These are phyloP conservation scores for Leccinum sublutescens DNA, from an alignment of 768 basidiomycete species.

Conservation along the genomic window DNA sequence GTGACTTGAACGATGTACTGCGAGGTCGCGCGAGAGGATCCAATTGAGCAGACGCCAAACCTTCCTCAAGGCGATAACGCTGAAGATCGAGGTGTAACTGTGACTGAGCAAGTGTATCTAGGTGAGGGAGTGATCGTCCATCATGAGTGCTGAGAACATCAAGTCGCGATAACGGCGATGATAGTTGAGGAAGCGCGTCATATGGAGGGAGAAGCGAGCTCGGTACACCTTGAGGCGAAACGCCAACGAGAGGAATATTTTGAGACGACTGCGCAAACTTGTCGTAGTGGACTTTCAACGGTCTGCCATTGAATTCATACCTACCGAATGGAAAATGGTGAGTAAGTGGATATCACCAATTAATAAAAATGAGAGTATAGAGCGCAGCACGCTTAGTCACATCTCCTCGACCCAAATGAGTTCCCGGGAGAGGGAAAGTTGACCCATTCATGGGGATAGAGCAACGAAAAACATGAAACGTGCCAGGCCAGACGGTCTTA, in stretches of 20 bases:
- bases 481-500: not conserved
- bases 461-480: not conserved
- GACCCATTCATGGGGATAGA: not conserved
- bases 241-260: slow-evolving; percentile 24
- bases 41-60: slow-evolving; percentile 26
- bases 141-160: slow-evolving; percentile 28
- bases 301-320: slow-evolving; percentile 84
- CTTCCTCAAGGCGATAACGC: slow-evolving; percentile 30
- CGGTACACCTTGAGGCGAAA: slow-evolving; percentile 17
- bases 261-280: slow-evolving; percentile 56
- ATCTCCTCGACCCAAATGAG: not conserved
- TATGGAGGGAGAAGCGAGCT: slow-evolving; percentile 17
- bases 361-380: not conserved
- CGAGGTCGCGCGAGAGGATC: slow-evolving; percentile 27
- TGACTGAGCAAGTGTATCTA: slow-evolving; percentile 25
- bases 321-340: slow-evolving; percentile 38
- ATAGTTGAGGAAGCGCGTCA: slow-evolving; percentile 24
- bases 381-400: not conserved
- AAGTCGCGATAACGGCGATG: slow-evolving; percentile 22
- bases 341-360: slow-evolving; percentile 7
- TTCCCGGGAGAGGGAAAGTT: too few relatives aligned
- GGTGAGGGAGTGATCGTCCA: slow-evolving; percentile 17
- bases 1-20: slow-evolving; percentile 26
- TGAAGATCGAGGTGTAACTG: slow-evolving; percentile 26
- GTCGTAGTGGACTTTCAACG: slow-evolving; percentile 90